Evolutionary conservation across 164 flowering plant genomes (phyloP).

Genomic region (Piper longum): DNA sequence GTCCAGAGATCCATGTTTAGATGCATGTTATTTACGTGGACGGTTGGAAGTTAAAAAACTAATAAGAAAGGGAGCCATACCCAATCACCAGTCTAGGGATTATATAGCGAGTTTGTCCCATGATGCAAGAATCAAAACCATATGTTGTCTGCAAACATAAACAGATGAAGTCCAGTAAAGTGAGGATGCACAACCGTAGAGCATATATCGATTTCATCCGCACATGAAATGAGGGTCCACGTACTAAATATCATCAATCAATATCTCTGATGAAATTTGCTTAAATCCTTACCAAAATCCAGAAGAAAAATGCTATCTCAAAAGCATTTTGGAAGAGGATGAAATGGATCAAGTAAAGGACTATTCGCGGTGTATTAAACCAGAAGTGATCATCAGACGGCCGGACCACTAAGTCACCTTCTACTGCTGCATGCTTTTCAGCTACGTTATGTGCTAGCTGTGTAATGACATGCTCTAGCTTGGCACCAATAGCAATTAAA

Average conservation of each 20-base stretch:
- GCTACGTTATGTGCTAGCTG: slow-evolving; percentile 45
- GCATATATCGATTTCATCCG: no score
- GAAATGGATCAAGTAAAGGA: slow-evolving; percentile 64
- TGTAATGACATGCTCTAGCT: slow-evolving; percentile 65
- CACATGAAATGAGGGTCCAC: no score
- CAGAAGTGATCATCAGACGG: slow-evolving; percentile 82
- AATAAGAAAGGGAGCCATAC: slow-evolving; percentile 2
- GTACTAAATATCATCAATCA: not conserved
- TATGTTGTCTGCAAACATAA: slow-evolving; percentile 3
- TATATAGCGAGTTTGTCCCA: slow-evolving; percentile 4
- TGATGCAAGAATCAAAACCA: slow-evolving; percentile 10
- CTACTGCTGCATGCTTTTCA: slow-evolving; percentile 18
- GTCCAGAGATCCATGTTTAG: not conserved
- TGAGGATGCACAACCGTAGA: not conserved
- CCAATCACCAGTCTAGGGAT: slow-evolving; percentile 12
- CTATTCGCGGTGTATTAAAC: slow-evolving; percentile 48
- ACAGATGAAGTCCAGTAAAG: not conserved
- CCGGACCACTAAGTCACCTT: slow-evolving; percentile 32
- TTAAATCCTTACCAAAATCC: slow-evolving; percentile 48
- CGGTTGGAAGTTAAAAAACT: not conserved
- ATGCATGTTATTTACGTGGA: not conserved
- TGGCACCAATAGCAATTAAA: slow-evolving; percentile 71
- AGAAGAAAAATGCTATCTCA: slow-evolving; percentile 78
- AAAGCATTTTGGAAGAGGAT: slow-evolving; percentile 75
- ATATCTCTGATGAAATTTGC: not conserved